Evolutionary conservation across 2,329 filamentous ascomycete genomes (phyloP).

Genomic region (Diplodia corticola): DNA sequence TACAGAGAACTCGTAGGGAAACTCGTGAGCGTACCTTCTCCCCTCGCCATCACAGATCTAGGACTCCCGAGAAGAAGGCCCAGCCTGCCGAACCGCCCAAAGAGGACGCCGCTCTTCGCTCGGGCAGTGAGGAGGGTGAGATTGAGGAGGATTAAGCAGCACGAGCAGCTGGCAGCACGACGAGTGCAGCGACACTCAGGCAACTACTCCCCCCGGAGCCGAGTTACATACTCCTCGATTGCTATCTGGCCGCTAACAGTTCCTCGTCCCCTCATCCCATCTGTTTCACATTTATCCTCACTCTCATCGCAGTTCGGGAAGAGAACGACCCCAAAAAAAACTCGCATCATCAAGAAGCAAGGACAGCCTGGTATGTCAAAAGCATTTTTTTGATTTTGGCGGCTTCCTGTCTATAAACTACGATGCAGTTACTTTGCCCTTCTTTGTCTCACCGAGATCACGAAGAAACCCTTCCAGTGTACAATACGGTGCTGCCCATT

Average conservation of each 20-base stretch:
- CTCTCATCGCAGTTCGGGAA: background rate
- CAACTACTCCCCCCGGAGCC: background rate
- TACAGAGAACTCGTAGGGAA: constrained; percentile 32
- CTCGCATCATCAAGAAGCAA: background rate
- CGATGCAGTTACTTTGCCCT: background rate
- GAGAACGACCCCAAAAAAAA: background rate
- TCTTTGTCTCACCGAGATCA: background rate
- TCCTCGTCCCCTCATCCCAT: background rate
- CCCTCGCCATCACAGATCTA: constrained; percentile 57
- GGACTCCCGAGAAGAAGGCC: constrained; percentile 50
- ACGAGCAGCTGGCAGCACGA: background rate
- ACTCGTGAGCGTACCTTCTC: constrained; percentile 61
- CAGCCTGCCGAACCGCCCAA: constrained; percentile 39
- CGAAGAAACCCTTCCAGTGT: background rate
- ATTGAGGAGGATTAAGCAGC: constrained; percentile 71
- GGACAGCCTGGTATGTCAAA: constrained; percentile 18
- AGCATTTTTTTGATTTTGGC: constrained; percentile 4
- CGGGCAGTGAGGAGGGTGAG: constrained; percentile 95
- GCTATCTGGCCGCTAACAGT: background rate
- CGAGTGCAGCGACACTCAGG: background rate
- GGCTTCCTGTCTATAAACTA: constrained; percentile 1
- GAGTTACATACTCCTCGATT: background rate
- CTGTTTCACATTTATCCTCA: background rate
- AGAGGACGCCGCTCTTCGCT: constrained; percentile 67
- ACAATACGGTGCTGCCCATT: background rate